Base-by-base conservation (phyloP, 1,139 yeast genomes). In the Scheffersomyces illinoinensis region DNA sequence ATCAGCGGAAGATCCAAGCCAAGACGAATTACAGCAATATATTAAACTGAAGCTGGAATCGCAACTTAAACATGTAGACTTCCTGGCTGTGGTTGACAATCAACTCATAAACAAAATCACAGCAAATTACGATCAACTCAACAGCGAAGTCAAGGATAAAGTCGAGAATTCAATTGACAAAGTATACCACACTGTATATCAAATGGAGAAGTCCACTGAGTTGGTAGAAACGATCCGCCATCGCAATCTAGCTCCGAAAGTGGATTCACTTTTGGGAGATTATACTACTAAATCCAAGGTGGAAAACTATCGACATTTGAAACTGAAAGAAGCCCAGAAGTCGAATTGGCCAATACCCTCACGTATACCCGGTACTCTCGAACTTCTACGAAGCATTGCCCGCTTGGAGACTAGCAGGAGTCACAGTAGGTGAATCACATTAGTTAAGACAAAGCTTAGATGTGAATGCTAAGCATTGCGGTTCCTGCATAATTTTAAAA, bases 151-250 rank as follows among this genome's bases (percentile, higher is more conserved):
- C 21, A 53, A 46, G 49, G 49, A 53, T 7, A 48, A 54, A 20
- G 56, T 64, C 19, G 65, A 60, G 53, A 51, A 61, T 2, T 49
- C 62, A 6, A 62, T 66, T 8, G 68, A 64, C 24, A 58, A 55
- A 43, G 59, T 66, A n/a, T 64, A 56, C 54, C 67, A 65, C 51
- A 55, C 62, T 52, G 56, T 62, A 19, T 66, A 67, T 60, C 64
- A 62, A 24, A 53, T 67, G 50, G 63, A 59, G 17, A 57, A 57
- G 50, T 59, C 66, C 3, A 58, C 59, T 48, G 59, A 59, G 17
- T 50, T 63, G 50, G 66, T 65, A 24, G 58, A 48, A 2, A 54
- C 54, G 2, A 57, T 60, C 47, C 62, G 59, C 43, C 50, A 53
- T 14, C 46, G 57, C 8, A 53, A 51, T 12, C 58, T 62, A 18